Evolutionary conservation across 176 grass and related monocot genomes (phyloP), one percentile per base, ranked within the genome.

Genomic region (Rhynchospora breviuscula): DNA sequence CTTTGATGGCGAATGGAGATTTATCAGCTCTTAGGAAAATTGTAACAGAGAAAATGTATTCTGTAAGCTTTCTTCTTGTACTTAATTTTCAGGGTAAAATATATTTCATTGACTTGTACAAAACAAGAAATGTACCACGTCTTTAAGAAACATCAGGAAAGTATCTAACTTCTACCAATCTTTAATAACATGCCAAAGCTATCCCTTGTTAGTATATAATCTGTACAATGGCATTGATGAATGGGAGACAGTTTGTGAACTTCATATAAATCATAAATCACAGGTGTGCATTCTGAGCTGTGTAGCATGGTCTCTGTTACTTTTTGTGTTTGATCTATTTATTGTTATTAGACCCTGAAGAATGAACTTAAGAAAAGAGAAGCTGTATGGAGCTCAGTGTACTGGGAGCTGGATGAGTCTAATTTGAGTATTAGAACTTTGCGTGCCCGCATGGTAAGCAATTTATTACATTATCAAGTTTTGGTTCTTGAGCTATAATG

Each of bases 331-430:
- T 81, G 52, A 81, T 17, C 35, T 40, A 40, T 75, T 84, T 85
- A 83, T 79, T 25, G 8, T 57, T 47, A 85, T 46, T 85, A 95
- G 92, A 85, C 84, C 63, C 79, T 98, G 78, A 98, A 95, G 87
- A 98, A 98, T 90, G 95, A 95, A 83, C 58, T 98, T 33, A 98
- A 94, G 82, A 90, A 78, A 87, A 95, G 92, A 61, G 90, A 98
- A 80, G 83, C 90, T 68, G 87, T 86, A 79, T 98, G 95, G 92
- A 87, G 67, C 52, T 90, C 92, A 61, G 89, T 98, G 67, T 60
- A 95, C 59, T 98, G 90, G 95, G 95, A 95, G 87, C 59, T 95
- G 81, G 87, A 93, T 64, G 89, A 90, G 35, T 89, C 89, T 93
- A 84, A 85, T 68, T 68, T 93, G 59, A 90, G 86, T 23, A 87